Evolutionary conservation across 139 green algal species (phyloP).

Genomic region (Picochlorum sp.): DNA sequence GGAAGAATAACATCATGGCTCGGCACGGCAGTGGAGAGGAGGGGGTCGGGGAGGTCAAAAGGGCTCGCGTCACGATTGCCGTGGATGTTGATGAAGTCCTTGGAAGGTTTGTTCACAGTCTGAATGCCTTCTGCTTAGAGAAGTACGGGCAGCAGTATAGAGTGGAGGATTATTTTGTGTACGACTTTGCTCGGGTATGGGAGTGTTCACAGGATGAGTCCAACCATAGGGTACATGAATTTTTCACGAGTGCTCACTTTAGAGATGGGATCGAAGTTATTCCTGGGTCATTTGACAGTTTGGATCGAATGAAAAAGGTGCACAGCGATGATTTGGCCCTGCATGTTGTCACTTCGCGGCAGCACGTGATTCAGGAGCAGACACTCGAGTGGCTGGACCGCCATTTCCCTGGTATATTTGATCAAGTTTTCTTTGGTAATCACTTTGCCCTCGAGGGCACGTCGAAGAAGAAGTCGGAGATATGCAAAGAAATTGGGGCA

Average conservation of each 20-base stretch:
- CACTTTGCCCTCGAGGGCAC: constrained; percentile 82
- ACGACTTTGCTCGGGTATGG: constrained; percentile 92
- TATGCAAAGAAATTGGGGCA: constrained; percentile 69
- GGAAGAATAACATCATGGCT: no score
- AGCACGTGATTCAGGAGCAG: constrained; percentile 81
- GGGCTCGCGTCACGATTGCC: constrained; percentile 29
- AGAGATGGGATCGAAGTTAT: constrained; percentile 76
- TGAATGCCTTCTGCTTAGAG: constrained; percentile 77
- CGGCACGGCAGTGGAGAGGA: no score
- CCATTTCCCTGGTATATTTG: constrained; percentile 60
- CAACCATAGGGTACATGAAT: constrained; percentile 87
- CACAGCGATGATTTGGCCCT: constrained; percentile 49
- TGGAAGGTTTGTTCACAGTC: constrained; percentile 66
- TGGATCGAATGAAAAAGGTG: constrained; percentile 44
- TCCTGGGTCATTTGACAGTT: constrained; percentile 64
- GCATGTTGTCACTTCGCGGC: constrained; percentile 82
- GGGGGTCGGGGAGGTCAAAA: no score
- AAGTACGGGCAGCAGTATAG: constrained; percentile 61
- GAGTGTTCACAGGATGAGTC: constrained; percentile 67
- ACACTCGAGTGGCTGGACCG: constrained; percentile 80
- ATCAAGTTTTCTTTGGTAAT: constrained; percentile 91
- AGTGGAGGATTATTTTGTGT: constrained; percentile 75
- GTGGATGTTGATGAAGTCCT: constrained; percentile 85
- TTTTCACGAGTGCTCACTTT: constrained; percentile 88
- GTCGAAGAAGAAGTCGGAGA: constrained; percentile 75